These are phyloP conservation scores for Saturnispora bothae DNA, from an alignment of 805 yeast genomes.

Conservation along the genomic window DNA sequence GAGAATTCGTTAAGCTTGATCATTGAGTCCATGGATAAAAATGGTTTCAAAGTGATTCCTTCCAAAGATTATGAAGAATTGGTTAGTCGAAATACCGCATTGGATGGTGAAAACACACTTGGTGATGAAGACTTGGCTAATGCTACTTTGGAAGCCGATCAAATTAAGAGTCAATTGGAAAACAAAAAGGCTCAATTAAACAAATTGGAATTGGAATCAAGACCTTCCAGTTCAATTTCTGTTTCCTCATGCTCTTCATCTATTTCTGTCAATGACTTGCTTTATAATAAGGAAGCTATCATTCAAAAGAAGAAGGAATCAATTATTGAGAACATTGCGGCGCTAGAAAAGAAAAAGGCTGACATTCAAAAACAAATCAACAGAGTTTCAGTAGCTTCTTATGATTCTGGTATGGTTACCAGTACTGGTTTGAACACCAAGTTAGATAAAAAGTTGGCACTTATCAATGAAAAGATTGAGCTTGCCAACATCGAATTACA, in stretches of 20 bases:
- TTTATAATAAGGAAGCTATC: slow-evolving; percentile 3
- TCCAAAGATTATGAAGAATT: slow-evolving; percentile 17
- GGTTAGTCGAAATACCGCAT: background rate
- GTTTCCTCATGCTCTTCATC: slow-evolving; percentile 7
- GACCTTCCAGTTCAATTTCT: slow-evolving; percentile 6
- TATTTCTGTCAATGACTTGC: slow-evolving; percentile 10
- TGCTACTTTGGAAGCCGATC: slow-evolving; percentile 10
- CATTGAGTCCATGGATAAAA: slow-evolving; percentile 12
- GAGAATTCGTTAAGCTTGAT: slow-evolving; percentile 23
- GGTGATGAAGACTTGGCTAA: slow-evolving; percentile 6
- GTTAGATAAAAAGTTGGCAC: slow-evolving; percentile 1
- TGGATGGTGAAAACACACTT: background rate
- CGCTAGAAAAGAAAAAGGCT: slow-evolving; percentile 1
- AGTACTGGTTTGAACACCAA: slow-evolving; percentile 1
- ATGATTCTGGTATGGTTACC: background rate
- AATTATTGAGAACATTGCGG: background rate
- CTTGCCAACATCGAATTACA: slow-evolving; percentile 9
- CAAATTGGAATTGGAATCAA: slow-evolving; percentile 9
- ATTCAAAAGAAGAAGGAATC: slow-evolving; percentile 3
- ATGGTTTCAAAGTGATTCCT: slow-evolving; percentile 21
- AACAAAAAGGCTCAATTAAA: slow-evolving; percentile 8
- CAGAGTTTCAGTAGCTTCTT: slow-evolving; percentile 11
- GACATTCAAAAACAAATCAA: slow-evolving; percentile 8
- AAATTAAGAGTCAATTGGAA: slow-evolving; percentile 10
- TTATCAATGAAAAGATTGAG: slow-evolving; percentile 10